Percentiles rank a stretch among this genome's conserved stretches.
These are phyloP conservation scores for Stagonosporopsis cucurbitacearum DNA, from an alignment of 2,329 filamentous ascomycete species.

Conservation along the genomic window DNA sequence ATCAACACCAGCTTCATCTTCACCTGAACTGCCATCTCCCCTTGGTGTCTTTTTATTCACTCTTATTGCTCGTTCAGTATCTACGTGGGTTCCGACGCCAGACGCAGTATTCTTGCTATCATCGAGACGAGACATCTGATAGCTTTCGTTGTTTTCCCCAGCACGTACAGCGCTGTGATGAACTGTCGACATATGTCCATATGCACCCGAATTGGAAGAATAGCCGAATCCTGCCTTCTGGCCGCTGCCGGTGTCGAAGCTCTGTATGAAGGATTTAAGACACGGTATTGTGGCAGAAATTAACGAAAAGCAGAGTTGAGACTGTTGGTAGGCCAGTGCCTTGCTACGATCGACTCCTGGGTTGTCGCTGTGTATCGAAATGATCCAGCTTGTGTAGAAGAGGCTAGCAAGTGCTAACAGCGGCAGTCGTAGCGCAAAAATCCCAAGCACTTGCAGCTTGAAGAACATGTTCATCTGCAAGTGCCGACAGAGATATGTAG, in stretches of 20 bases:
- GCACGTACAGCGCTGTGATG: conserved; percentile 14
- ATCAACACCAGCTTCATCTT: background rate
- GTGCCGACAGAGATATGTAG: conserved; percentile 32
- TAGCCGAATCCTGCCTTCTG: conserved; percentile 23
- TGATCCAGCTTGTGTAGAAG: conserved; percentile 20
- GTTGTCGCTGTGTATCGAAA: conserved; percentile 20
- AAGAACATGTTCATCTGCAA: conserved; percentile 34
- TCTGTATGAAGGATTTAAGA: conserved; percentile 36
- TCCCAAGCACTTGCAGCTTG: conserved; percentile 37
- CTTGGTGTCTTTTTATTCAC: background rate
- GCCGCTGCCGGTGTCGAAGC: conserved; percentile 35
- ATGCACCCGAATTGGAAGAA: conserved; percentile 9
- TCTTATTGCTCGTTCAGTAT: background rate
- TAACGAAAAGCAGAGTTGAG: conserved; percentile 31
- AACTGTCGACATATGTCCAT: conserved; percentile 2
- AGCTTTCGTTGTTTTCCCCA: conserved; percentile 5
- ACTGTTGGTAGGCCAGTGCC: conserved; percentile 31
- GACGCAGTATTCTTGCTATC: background rate
- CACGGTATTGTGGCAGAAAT: conserved; percentile 39
- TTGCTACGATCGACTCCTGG: conserved; percentile 26
- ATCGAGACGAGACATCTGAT: conserved; percentile 18
- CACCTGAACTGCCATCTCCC: background rate
- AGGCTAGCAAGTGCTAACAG: conserved; percentile 23
- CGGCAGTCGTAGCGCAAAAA: conserved; percentile 36
- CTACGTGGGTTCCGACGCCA: background rate